Evolutionary conservation across 140 eudicot genomes (phyloP), one percentile per base, ranked within the genome.

Genomic region (Bidens hawaiensis): DNA sequence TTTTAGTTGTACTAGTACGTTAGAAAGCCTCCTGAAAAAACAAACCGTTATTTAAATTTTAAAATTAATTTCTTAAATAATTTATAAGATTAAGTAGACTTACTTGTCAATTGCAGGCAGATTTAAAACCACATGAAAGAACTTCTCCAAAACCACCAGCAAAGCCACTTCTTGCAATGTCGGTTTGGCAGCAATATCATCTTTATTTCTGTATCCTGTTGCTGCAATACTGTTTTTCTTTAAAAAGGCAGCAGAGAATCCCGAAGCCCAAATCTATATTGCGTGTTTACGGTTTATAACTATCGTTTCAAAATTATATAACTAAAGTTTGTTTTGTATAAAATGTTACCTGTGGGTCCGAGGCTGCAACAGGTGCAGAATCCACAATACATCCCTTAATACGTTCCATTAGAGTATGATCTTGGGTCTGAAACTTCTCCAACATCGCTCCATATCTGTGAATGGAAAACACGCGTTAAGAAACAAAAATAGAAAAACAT

Each of bases 241-340:
- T 73, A 93, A 17, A 42, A 93, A 85, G 41, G 99, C 99, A 50
- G 99, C 99, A 48, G 99, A 85, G 80, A 93, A 93, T n/a, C 99
- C 99, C 3, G 95, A 85, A 40, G 99, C 99, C 94, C 94, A 93
- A 19, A 93, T 95, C 98, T 89, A 17, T 34, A 66, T 53, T 3
- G 50, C 14, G 47, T 11, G 62, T 27, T 27, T 14, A 55, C 22
- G 7, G 16, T 14, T 55, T 6, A 55, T 12, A 55, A 55, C 62
- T 3, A 16, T 16, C 8, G 7, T 27, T 16, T 27, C 22, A 26
- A 25, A 23, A 6, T 53, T 53, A 11, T 12, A 6, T 25, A 26
- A 5, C 6, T 10, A 31, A 31, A 31, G 38, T 31, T 31, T 31
- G 11, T 31, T 31, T 31, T 2, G 36, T 33, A 55, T 14, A 64